Conservation (phyloP, 2,329 filamentous ascomycete genomes). For the Cercospora sp. region DNA sequence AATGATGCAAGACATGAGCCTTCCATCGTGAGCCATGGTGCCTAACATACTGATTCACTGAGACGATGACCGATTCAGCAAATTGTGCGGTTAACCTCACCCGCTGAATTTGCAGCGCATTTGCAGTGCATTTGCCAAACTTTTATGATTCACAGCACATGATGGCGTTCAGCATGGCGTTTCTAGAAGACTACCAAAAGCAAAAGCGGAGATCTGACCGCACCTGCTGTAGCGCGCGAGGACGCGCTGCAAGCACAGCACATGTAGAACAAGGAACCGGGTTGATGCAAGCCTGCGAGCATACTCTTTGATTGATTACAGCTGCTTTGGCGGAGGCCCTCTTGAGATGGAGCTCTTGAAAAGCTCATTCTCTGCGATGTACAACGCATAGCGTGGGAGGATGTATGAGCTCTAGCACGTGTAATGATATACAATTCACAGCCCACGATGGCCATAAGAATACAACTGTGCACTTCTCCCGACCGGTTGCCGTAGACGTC, state of each 20-base stretch:
- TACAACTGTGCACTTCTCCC: not conserved
- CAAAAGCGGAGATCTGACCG: slow-evolving; percentile 17
- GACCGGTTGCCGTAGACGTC: not conserved
- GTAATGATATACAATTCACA: slow-evolving; percentile 1
- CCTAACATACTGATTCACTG: slow-evolving; percentile 1
- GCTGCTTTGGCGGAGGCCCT: slow-evolving; percentile 5
- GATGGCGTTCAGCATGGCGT: slow-evolving; percentile 21
- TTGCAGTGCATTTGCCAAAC: slow-evolving; percentile 7
- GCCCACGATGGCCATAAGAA: not conserved
- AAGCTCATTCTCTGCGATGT: not conserved
- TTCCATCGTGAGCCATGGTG: slow-evolving; percentile 14
- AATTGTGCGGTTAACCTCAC: not conserved
- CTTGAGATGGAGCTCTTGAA: not conserved
- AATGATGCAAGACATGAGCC: slow-evolving; percentile 24
- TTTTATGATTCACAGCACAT: slow-evolving; percentile 18
- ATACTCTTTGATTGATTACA: slow-evolving; percentile 5
- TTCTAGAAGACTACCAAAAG: slow-evolving; percentile 21
- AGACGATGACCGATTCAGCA: not conserved
- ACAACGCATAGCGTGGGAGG: slow-evolving; percentile 10
- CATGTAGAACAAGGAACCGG: slow-evolving; percentile 27
- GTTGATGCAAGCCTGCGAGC: slow-evolving; percentile 9
- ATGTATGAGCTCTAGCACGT: slow-evolving; percentile 15
- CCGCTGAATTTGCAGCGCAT: not conserved
- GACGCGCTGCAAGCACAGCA: slow-evolving; percentile 20
- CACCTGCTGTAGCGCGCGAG: slow-evolving; percentile 16